A percentile compares a stretch with the other conserved stretches of the same genome.
Conservation (phyloP, 768 basidiomycete species). For the Punctularia strigosozonata region DNA sequence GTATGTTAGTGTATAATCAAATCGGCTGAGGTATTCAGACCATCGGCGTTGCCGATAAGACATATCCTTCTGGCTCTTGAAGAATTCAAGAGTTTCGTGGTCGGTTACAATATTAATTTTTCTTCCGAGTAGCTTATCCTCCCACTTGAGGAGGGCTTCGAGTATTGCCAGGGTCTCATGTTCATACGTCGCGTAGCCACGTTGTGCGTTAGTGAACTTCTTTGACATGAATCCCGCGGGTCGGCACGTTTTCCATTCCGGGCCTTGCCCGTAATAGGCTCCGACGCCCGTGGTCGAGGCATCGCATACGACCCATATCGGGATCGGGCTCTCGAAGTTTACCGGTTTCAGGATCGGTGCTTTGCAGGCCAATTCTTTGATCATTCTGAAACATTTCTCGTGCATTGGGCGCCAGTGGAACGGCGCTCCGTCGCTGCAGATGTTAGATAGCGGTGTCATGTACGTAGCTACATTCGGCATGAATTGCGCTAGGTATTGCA, state of each 20-base stretch:
- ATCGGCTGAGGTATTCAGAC: constrained; percentile 18
- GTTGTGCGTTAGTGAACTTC: constrained; percentile 8
- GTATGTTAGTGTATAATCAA: constrained; percentile 16
- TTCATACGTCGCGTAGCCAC: constrained; percentile 5
- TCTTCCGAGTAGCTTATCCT: constrained; percentile 19
- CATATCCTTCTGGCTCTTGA: constrained; percentile 12
- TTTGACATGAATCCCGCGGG: constrained; percentile 10
- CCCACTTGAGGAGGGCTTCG: constrained; percentile 17
- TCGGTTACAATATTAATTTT: constrained; percentile 15
- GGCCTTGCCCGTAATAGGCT: constrained; percentile 15
- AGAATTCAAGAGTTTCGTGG: constrained; percentile 19
- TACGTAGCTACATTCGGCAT: constrained; percentile 16
- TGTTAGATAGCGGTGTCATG: constrained; percentile 18
- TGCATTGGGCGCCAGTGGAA: constrained; percentile 14
- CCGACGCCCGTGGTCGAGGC: constrained; percentile 11
- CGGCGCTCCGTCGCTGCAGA: constrained; percentile 15
- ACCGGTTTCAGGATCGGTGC: constrained; percentile 3
- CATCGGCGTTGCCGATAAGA: constrained; percentile 15
- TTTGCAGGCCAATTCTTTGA: constrained; percentile 1
- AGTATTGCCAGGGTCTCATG: constrained; percentile 5
- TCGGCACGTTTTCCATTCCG: constrained; percentile 6
- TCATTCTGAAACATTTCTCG: constrained; percentile 10
- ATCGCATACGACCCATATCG: constrained; percentile 15
- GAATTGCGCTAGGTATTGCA: constrained; percentile 11
- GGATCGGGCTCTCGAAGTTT: background rate